Conservation (phyloP, 345 rosid species). For the Linum trigynum region DNA sequence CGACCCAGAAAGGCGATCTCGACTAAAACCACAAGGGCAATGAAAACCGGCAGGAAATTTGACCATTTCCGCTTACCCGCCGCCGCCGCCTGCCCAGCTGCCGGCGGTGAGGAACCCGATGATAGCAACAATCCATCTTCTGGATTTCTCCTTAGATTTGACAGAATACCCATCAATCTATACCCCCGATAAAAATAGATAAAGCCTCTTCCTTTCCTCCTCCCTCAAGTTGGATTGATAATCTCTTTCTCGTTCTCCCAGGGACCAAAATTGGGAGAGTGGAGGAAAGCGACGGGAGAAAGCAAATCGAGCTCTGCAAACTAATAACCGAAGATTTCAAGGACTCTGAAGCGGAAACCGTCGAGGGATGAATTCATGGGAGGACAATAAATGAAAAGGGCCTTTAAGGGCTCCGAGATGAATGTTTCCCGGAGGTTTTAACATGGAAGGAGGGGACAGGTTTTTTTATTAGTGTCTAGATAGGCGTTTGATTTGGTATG, state of each 20-base stretch:
- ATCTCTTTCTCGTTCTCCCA: not conserved
- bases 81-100: conserved; percentile 1
- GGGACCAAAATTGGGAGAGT: not conserved
- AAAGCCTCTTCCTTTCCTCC: not conserved
- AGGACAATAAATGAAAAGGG: too few species aligned
- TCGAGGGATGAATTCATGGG: too few species aligned
- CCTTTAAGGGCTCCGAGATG: too few species aligned
- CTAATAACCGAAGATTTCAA: too few species aligned
- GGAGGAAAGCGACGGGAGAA: not conserved
- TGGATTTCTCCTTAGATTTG: conserved; percentile 49
- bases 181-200: not conserved
- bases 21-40: conserved; percentile 53
- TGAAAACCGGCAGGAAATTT: conserved; percentile 51
- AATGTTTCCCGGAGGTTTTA: too few species aligned
- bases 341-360: too few species aligned
- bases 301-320: not conserved
- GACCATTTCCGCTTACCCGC: conserved; percentile 45
- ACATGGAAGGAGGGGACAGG: too few species aligned
- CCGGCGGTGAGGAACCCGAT: conserved; percentile 17
- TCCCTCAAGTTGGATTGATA: too few species aligned
- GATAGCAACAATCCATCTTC: conserved; percentile 27
- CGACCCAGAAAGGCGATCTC: conserved; percentile 82
- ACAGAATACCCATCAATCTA: conserved; percentile 37
- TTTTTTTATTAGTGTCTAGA: too few species aligned
- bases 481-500: too few species aligned